Evolutionary conservation across 2,329 filamentous ascomycete species (phyloP).

Genomic region (Aspergillus unguis): DNA sequence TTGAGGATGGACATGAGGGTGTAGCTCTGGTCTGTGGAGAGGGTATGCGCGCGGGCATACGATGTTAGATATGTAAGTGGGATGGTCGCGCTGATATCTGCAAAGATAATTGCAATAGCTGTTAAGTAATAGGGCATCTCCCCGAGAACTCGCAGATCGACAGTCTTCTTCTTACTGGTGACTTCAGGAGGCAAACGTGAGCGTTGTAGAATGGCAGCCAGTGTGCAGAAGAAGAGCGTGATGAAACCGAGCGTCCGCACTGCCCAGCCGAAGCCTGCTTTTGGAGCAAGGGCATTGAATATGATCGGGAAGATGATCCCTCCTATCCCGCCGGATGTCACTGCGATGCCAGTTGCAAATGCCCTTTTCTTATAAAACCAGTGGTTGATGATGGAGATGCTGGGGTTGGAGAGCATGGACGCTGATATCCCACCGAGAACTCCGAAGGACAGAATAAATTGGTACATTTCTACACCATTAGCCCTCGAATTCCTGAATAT

Average conservation of each 20-base stretch:
- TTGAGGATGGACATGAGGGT: slow-evolving; percentile 27
- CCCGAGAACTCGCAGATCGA: slow-evolving; percentile 21
- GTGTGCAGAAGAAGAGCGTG: slow-evolving; percentile 27
- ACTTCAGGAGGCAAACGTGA: slow-evolving; percentile 13
- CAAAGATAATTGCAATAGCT: slow-evolving; percentile 23
- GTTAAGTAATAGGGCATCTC: slow-evolving; percentile 16
- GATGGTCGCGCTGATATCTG: slow-evolving; percentile 26
- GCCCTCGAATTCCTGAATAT: neutral
- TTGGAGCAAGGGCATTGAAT: slow-evolving; percentile 25
- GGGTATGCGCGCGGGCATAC: slow-evolving; percentile 15
- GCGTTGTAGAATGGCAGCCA: slow-evolving; percentile 16
- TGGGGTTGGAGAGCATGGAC: slow-evolving; percentile 38
- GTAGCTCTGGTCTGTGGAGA: slow-evolving; percentile 21
- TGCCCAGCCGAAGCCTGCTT: slow-evolving; percentile 34
- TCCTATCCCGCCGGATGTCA: slow-evolving; percentile 32
- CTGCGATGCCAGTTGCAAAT: slow-evolving; percentile 33
- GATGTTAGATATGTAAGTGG: slow-evolving; percentile 27
- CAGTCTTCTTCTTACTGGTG: slow-evolving; percentile 14
- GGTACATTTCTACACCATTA: slow-evolving; percentile 35
- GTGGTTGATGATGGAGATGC: slow-evolving; percentile 22
- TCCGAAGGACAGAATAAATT: slow-evolving; percentile 41
- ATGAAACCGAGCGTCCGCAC: slow-evolving; percentile 39
- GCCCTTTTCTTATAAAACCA: slow-evolving; percentile 36
- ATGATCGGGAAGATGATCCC: slow-evolving; percentile 34
- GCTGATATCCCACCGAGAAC: slow-evolving; percentile 39